Base-by-base conservation (phyloP, 306 rosid species). In the Rosa lucieae region DNA sequence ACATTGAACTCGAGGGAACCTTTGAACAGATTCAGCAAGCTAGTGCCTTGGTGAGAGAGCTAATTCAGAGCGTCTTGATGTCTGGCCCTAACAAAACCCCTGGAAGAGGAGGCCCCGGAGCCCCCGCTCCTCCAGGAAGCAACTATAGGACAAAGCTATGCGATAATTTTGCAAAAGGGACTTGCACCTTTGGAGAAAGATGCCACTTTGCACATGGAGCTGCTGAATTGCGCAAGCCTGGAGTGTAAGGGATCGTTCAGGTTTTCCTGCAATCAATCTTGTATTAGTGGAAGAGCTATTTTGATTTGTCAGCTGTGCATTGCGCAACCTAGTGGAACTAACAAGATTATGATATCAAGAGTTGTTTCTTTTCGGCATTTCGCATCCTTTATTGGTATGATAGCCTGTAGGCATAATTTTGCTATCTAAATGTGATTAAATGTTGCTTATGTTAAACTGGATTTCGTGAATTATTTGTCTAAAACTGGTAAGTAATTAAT, bases 121-220 rank as follows among this genome's bases (percentile, higher is more conserved):
- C 78, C 48, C 89, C 85, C 0, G 88, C 83, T 26, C 77, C 80
- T 51, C 81, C 73, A 12, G 91, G 92, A 80, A 93, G 88, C 86
- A 93, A 93, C 84, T 90, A 23, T 67, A 95, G 89, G 89, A 95
- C 99, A n/a, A 95, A 93, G 87, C 84, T 90, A 42, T 93, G 99
- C 66, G 98, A 93, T 80, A 95, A 95, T 88, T 95, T 91, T 82
- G 40, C 93, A 0, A 93, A 93, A 76, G 99, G 99, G 59, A 83
- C 94, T 63, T 95, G 99, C 86, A 95, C 99, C 26, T 95, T 95
- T 74, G 99, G 98, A 69, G 99, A 93, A 12, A 89, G 98, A 77
- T 95, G 99, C 82, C 98, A 95, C 87, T 95, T 93, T 78, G 99
- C 98, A 18, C 99, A 95, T 39, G 98, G 99, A 70, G 87, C 88